Conservation (phyloP, 106 monocot genomes). For the Hemerocallis citrina region DNA sequence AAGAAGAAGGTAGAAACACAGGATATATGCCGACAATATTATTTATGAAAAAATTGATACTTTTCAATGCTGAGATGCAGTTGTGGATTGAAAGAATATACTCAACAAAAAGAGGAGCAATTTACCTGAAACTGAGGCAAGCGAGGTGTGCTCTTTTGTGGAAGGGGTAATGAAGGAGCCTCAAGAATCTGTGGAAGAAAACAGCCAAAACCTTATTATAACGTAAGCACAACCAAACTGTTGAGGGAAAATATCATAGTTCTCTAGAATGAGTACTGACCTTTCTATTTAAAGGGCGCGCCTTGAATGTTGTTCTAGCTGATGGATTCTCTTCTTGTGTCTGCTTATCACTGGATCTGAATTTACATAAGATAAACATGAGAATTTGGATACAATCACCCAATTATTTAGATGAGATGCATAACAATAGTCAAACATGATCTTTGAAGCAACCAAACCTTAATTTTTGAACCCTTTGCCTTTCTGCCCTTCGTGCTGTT, state of each 20-base stretch:
- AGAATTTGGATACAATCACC: neutral
- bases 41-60: too few species aligned
- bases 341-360: conserved; percentile 34
- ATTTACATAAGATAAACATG: neutral
- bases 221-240: neutral
- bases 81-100: neutral
- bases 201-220: neutral
- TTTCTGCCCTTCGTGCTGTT: conserved; percentile 63
- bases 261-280: conserved; percentile 14
- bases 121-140: conserved; percentile 46
- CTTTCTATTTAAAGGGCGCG: conserved; percentile 68
- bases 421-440: neutral
- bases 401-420: neutral
- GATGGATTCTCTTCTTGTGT: conserved; percentile 10
- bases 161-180: conserved; percentile 43
- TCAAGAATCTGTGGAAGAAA: conserved; percentile 45
- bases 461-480: conserved; percentile 29
- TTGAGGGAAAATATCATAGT: neutral
- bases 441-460: neutral
- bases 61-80: too few species aligned
- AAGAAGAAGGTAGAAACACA: conserved; percentile 3
- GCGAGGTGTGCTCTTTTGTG: conserved; percentile 42
- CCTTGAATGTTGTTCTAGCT: conserved; percentile 34
- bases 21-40: neutral
- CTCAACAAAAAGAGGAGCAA: neutral